phyloP scores from a whole-genome alignment of 305 asterid species.

The Petunia hybrid region DNA sequence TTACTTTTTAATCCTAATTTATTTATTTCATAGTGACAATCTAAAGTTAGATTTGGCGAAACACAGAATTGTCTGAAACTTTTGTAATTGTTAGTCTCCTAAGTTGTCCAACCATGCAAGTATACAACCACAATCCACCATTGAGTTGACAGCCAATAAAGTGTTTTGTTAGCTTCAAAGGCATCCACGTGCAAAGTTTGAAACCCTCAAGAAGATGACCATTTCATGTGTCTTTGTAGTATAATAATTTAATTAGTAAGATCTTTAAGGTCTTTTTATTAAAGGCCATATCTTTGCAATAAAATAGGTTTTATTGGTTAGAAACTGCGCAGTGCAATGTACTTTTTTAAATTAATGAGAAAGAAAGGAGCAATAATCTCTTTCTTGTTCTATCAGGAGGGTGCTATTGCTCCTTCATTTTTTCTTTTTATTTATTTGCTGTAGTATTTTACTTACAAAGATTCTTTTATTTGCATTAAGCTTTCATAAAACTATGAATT shows the following conservation, averaged over 20 bases:
- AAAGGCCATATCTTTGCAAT: background rate
- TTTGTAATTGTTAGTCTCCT: background rate
- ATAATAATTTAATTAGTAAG: background rate
- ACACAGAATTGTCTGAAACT: background rate
- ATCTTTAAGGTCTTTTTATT: background rate
- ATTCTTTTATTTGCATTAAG: no score
- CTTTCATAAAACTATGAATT: background rate
- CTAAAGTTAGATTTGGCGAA: constrained; percentile 16
- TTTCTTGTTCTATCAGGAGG: no score
- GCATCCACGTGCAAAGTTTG: constrained; percentile 1
- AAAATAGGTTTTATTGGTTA: background rate
- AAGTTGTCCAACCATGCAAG: background rate
- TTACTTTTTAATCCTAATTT: background rate
- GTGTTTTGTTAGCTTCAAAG: constrained; percentile 21
- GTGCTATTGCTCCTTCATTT: no score
- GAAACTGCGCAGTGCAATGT: background rate
- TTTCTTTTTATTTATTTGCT: no score
- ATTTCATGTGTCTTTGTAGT: background rate
- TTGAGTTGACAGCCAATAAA: background rate
- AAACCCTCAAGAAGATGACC: background rate
- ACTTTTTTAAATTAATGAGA: no score
- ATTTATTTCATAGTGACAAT: background rate
- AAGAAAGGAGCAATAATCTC: no score
- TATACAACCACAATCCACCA: background rate
- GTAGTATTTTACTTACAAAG: no score